Conservation (phyloP, 257 asterid genomes). For the Salvia hispanica region DNA sequence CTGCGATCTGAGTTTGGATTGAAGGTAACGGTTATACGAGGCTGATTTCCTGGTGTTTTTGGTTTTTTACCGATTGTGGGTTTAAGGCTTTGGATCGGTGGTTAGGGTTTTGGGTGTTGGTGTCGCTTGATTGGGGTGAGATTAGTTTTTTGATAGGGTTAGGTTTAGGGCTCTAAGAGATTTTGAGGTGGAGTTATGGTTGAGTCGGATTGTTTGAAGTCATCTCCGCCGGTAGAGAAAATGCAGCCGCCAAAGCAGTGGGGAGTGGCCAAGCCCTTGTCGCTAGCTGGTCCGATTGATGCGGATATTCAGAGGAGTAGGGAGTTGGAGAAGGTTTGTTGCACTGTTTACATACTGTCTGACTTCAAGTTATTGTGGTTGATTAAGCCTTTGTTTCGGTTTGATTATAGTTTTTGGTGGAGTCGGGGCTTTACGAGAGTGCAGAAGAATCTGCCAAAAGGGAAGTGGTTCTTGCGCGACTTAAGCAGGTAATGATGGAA, state of each 20-base stretch:
- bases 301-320: conserved; percentile 58
- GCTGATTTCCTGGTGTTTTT: conserved; percentile 26
- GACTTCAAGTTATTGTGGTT: no score
- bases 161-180: conserved; percentile 33
- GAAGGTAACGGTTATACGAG: conserved; percentile 12
- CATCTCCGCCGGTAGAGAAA: conserved; percentile 36
- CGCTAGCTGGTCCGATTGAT: conserved; percentile 70
- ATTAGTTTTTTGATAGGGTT: conserved; percentile 21
- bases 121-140: conserved; percentile 32
- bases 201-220: conserved; percentile 45
- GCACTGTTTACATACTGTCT: neutral
- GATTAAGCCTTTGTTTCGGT: neutral
- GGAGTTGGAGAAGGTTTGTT: conserved; percentile 78
- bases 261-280: conserved; percentile 80
- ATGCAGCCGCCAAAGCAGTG: conserved; percentile 55
- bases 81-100: conserved; percentile 36
- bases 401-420: conserved; percentile 60
- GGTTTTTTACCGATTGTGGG: conserved; percentile 28
- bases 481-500: conserved; percentile 59
- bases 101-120: conserved; percentile 41
- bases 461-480: conserved; percentile 65
- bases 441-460: conserved; percentile 71
- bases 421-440: conserved; percentile 78
- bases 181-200: conserved; percentile 39
- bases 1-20: conserved; percentile 38